A percentile compares a stretch with the other conserved stretches of the same genome.
Evolutionary conservation across 257 asterid genomes (phyloP).

Genomic region (Solanum virginianum): DNA sequence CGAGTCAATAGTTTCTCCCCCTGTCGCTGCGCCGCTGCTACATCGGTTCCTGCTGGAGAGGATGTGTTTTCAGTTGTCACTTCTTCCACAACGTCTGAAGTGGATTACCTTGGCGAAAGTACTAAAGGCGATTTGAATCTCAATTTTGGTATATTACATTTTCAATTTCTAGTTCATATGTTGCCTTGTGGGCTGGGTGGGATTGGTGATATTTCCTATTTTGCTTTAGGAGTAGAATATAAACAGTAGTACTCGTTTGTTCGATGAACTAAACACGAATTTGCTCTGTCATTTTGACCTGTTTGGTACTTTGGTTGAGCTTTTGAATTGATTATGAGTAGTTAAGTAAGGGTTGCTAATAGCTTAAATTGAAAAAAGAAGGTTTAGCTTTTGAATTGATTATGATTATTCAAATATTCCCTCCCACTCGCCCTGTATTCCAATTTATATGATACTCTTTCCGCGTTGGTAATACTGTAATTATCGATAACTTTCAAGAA

Average conservation of each 20-base stretch:
- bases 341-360: background rate
- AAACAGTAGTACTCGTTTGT: background rate
- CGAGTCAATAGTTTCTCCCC: background rate
- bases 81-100: slow-evolving; percentile 26
- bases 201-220: background rate
- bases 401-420: background rate
- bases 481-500: background rate
- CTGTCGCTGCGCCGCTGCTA: slow-evolving; percentile 18
- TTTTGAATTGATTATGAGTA: background rate
- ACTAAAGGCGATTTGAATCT: slow-evolving; percentile 64
- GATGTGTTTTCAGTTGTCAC: slow-evolving; percentile 41
- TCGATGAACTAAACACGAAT: background rate
- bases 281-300: background rate
- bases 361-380: background rate
- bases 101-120: slow-evolving; percentile 84
- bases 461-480: background rate
- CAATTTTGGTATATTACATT: slow-evolving; percentile 13
- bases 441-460: background rate
- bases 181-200: background rate
- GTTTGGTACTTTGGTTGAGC: background rate
- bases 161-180: background rate
- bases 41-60: background rate
- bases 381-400: background rate
- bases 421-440: background rate
- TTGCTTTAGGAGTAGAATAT: background rate